Percentiles rank a stretch among this genome's conserved stretches.
phyloP scores from a whole-genome alignment of 2,329 filamentous ascomycete species.

The Chaetoscypha palmicola region DNA sequence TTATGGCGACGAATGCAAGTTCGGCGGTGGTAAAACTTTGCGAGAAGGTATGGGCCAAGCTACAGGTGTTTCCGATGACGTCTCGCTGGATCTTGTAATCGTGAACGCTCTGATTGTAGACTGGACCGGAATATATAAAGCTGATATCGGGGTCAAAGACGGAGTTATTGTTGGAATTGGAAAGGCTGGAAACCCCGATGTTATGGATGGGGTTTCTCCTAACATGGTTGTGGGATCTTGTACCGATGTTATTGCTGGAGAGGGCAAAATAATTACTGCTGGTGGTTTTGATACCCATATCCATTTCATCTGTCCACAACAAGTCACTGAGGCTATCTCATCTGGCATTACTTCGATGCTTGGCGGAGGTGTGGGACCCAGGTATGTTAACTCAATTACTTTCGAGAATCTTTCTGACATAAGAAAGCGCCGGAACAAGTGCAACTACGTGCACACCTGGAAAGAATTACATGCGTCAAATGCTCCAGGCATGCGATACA shows the following conservation, averaged over 20 bases:
- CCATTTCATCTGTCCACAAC: slow-evolving; percentile 92
- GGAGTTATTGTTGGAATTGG: slow-evolving; percentile 83
- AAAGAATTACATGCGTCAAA: slow-evolving; percentile 72
- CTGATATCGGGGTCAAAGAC: slow-evolving; percentile 88
- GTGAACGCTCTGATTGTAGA: slow-evolving; percentile 88
- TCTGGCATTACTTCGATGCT: slow-evolving; percentile 87
- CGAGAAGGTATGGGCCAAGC: slow-evolving; percentile 95
- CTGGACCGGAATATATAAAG: slow-evolving; percentile 90
- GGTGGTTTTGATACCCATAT: slow-evolving; percentile 88
- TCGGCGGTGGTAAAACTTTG: slow-evolving; percentile 89
- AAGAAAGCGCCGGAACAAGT: slow-evolving; percentile 67
- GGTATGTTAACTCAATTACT: slow-evolving; percentile 35
- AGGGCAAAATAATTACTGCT: slow-evolving; percentile 84
- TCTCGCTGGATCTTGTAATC: slow-evolving; percentile 77
- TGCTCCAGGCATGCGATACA: slow-evolving; percentile 79
- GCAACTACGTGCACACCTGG: slow-evolving; percentile 93
- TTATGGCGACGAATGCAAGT: slow-evolving; percentile 92
- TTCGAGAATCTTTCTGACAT: slow-evolving; percentile 8
- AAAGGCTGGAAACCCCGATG: slow-evolving; percentile 94
- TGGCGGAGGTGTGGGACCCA: slow-evolving; percentile 88
- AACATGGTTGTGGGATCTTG: slow-evolving; percentile 78
- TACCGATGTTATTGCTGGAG: slow-evolving; percentile 87
- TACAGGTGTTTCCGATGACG: slow-evolving; percentile 62
- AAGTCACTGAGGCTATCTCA: slow-evolving; percentile 74
- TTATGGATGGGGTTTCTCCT: slow-evolving; percentile 80